Evolutionary conservation across 1,284 basidiomycete species (phyloP), one percentile per base, ranked within the genome.

Genomic region (Tilletia horrida): DNA sequence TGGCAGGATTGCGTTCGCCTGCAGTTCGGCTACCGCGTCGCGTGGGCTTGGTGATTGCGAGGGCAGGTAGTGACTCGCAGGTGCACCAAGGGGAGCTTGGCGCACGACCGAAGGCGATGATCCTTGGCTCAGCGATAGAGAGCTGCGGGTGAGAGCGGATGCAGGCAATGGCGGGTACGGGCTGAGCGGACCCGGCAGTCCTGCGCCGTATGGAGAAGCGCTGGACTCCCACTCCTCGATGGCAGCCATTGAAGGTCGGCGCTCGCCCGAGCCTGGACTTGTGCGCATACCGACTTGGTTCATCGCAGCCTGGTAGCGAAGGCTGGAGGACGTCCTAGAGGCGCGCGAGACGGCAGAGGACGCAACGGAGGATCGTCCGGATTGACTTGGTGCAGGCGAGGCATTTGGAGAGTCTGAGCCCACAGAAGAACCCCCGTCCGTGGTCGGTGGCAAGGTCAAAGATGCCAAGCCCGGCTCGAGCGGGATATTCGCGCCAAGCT

Each of bases 201-300:
- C 44, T 9, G 18, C 44, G 13, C 40, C 44, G 23, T 40, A 35
- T 16, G 63, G 29, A 13, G 63, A 45, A 14, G 44, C 45, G 31
- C 45, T 48, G 25, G 71, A 74, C 63, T 77, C 76, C 77, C 77
- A 79, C 62, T 78, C 76, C 67, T 72, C 75, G 72, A 79, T 79
- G 35, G 76, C 73, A 29, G 71, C 72, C 77, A 79, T 79, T 4
- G 43, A 29, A 23, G n/a, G 61, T 23, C 42, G 14, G 42, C 44
- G 35, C 45, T 48, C 47, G 63, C 63, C 18, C 25, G 18, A 14
- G n/a, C 44, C 21, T 4, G 63, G 45, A 16, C 63, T 35, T 7
- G 27, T 11, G 11, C 47, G 63, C 1, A 47, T 29, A 14, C 16
- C 14, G 14, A 29, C 25, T 18, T 40, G 43, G 29, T 21, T 44